These are phyloP conservation scores for Nakaseomyces nivariensis DNA, from an alignment of 1,139 yeast genomes.

Conservation along the genomic window DNA sequence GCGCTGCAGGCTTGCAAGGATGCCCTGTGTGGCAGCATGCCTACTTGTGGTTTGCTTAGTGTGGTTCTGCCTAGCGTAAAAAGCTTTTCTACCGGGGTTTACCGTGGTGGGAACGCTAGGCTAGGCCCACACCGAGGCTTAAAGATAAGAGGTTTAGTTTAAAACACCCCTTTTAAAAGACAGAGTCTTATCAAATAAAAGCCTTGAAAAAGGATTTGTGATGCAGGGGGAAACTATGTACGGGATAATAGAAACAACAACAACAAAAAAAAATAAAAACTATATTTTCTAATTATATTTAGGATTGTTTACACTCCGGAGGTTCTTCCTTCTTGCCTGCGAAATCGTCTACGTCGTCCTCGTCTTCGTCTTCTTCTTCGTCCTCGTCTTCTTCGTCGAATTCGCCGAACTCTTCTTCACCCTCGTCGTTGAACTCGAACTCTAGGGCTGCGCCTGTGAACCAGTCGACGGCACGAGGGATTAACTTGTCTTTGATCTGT, in stretches of 20 bases:
- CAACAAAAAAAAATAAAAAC: neutral
- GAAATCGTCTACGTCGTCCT: slow-evolving; percentile 27
- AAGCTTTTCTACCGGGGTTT: too few species aligned
- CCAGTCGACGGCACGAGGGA: slow-evolving; percentile 97
- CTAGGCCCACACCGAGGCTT: too few species aligned
- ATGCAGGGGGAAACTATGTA: too few species aligned
- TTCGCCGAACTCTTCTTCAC: slow-evolving; percentile 50
- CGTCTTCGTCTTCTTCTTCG: slow-evolving; percentile 34
- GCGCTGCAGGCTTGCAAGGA: too few species aligned
- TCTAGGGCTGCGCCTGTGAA: slow-evolving; percentile 92
- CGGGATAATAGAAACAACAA: neutral
- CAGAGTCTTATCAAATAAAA: too few species aligned
- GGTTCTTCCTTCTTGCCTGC: slow-evolving; percentile 45
- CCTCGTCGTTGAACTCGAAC: slow-evolving; percentile 39
- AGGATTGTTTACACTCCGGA: slow-evolving; percentile 76
- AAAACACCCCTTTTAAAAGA: too few species aligned
- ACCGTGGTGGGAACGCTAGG: too few species aligned
- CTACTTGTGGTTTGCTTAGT: too few species aligned
- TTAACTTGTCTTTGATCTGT: slow-evolving; percentile 87
- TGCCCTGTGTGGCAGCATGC: too few species aligned
- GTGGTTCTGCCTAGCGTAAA: too few species aligned
- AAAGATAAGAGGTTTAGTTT: too few species aligned
- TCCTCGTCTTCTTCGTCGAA: slow-evolving; percentile 46
- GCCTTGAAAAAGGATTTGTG: too few species aligned
- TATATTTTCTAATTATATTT: neutral